Evolutionary conservation across 805 yeast genomes (phyloP).

Genomic region (Wickerhamiella cacticola): DNA sequence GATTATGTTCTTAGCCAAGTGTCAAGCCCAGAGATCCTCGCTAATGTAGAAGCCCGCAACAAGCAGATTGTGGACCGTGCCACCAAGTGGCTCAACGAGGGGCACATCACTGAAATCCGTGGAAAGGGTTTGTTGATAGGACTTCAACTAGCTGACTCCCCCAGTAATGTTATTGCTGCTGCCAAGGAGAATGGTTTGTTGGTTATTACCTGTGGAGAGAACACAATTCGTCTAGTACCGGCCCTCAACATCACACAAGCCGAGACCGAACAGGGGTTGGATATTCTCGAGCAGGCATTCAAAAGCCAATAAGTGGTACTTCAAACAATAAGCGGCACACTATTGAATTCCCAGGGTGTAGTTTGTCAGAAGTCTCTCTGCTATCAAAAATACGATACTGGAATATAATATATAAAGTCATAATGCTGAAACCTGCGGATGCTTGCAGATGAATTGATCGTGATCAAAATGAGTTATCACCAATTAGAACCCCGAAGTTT

Average conservation of each 20-base stretch:
- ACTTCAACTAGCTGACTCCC: slow-evolving; percentile 57
- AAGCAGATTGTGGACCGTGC: slow-evolving; percentile 40
- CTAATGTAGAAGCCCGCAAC: slow-evolving; percentile 49
- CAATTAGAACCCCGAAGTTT: slow-evolving; percentile 9
- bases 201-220: slow-evolving; percentile 83
- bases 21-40: slow-evolving; percentile 47
- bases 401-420: too few relatives aligned
- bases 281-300: slow-evolving; percentile 50
- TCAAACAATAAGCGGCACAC: too few relatives aligned
- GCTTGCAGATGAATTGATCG: too few relatives aligned
- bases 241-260: slow-evolving; percentile 72
- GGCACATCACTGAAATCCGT: slow-evolving; percentile 53
- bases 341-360: too few relatives aligned
- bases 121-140: slow-evolving; percentile 88
- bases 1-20: slow-evolving; percentile 60
- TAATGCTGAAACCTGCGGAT: too few relatives aligned
- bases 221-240: slow-evolving; percentile 83
- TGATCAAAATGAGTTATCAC: background rate
- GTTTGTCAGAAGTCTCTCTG: too few relatives aligned
- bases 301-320: too few relatives aligned
- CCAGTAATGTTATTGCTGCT: slow-evolving; percentile 45
- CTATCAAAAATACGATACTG: too few relatives aligned
- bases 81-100: slow-evolving; percentile 36
- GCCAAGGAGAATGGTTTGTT: slow-evolving; percentile 74
- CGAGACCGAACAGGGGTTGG: slow-evolving; percentile 57